These are phyloP conservation scores for Phytopythium mirpurense DNA, from an alignment of 352 stramenopile species.

Conservation along the genomic window DNA sequence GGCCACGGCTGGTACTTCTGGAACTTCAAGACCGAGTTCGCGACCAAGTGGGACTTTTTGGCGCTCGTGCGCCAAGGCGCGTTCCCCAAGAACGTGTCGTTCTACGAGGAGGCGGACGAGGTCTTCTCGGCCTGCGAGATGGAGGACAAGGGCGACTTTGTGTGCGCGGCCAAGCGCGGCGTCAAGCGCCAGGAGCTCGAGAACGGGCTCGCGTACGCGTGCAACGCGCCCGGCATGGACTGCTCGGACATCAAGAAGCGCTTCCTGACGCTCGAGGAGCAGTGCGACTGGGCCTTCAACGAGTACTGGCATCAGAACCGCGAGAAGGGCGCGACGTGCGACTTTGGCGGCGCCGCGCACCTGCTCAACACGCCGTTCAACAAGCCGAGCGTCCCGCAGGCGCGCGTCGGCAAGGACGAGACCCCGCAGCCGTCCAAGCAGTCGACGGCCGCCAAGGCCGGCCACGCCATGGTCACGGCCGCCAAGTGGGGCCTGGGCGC, in stretches of 20 bases:
- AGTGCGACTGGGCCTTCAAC: constrained; percentile 68
- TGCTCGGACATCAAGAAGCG: constrained; percentile 35
- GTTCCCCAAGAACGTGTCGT: constrained; percentile 74
- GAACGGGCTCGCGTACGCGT: constrained; percentile 51
- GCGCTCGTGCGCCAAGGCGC: constrained; percentile 42
- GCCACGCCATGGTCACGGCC: too few relatives aligned
- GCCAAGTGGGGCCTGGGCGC: too few relatives aligned
- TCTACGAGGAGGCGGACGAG: constrained; percentile 40
- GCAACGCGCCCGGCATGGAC: constrained; percentile 43
- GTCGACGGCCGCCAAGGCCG: too few relatives aligned
- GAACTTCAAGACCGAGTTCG: constrained; percentile 94
- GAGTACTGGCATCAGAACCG: constrained; percentile 66
- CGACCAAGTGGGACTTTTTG: constrained; percentile 89
- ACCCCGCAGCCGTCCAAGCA: too few relatives aligned
- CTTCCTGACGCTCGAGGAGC: constrained; percentile 52
- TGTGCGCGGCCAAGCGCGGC: constrained; percentile 65
- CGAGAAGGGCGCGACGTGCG: constrained; percentile 61
- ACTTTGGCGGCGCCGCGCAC: constrained; percentile 65
- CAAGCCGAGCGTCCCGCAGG: too few relatives aligned
- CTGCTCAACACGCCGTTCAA: too few relatives aligned
- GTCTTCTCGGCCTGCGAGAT: constrained; percentile 60
- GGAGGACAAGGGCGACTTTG: constrained; percentile 72
- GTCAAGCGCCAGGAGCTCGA: constrained; percentile 46
- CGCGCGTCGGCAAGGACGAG: too few relatives aligned
- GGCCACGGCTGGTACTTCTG: constrained; percentile 95